Evolutionary conservation across 768 basidiomycete genomes (phyloP).

Genomic region (Suillus occidentalis): DNA sequence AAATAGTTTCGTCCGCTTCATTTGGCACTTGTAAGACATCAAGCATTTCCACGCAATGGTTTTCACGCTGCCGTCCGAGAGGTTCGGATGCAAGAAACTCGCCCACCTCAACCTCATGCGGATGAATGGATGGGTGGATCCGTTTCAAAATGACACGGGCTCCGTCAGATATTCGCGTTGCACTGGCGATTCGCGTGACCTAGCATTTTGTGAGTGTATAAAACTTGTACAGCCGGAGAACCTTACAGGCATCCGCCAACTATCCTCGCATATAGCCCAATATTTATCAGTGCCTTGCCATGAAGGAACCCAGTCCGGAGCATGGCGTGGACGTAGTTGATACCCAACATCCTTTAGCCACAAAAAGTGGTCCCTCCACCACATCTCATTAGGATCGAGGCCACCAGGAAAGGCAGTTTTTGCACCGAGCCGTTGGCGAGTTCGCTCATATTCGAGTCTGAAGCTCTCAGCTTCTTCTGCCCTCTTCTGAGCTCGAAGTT

Average conservation of each 20-base stretch:
- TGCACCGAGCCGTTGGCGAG: background rate
- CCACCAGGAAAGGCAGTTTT: background rate
- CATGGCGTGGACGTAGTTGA: slow-evolving; percentile 27
- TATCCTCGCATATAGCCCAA: background rate
- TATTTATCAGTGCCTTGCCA: slow-evolving; percentile 22
- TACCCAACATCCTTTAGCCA: slow-evolving; percentile 35
- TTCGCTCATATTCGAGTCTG: background rate
- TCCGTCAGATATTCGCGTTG: slow-evolving; percentile 24
- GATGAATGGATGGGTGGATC: slow-evolving; percentile 10
- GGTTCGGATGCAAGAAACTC: slow-evolving; percentile 14
- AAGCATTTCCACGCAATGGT: slow-evolving; percentile 25
- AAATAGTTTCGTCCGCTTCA: slow-evolving; percentile 13
- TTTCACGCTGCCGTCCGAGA: slow-evolving; percentile 9
- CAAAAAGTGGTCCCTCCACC: slow-evolving; percentile 21
- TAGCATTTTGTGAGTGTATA: slow-evolving; percentile 3
- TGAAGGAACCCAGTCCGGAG: slow-evolving; percentile 36
- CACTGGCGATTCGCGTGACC: slow-evolving; percentile 23
- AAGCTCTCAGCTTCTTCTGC: background rate
- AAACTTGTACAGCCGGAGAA: slow-evolving; percentile 23
- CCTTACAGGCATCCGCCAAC: slow-evolving; percentile 11
- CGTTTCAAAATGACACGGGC: slow-evolving; percentile 30
- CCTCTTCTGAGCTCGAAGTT: background rate
- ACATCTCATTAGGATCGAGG: background rate
- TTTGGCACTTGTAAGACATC: slow-evolving; percentile 14
- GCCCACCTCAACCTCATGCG: slow-evolving; percentile 19